Evolutionary conservation across 345 rosid species (phyloP), one percentile per base, ranked within the genome.

Genomic region (Lepidium didymum): DNA sequence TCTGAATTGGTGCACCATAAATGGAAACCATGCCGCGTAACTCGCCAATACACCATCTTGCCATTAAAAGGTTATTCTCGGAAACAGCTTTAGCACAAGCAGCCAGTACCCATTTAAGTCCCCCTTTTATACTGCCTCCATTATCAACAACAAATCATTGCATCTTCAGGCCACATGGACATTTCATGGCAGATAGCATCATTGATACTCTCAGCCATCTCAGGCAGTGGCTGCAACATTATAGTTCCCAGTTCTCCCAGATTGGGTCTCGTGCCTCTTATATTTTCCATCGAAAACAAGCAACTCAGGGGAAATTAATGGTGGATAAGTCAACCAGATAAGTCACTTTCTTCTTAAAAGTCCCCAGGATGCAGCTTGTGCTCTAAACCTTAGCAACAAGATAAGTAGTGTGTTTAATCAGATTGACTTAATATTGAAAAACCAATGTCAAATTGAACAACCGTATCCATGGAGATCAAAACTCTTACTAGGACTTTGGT

Each of bases 211-310:
- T 79, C 81, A 36, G 78, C 68, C 45, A 80, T 63, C 65, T 82
- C 85, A 37, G 85, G 79, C 7, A 62, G 10, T 42, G 75, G 75
- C 40, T 91, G 89, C 57, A 92, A 75, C 91, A 85, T 85, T 37
- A 62, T 86, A 13, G 83, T 82, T 77, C 86, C 87, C 40, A 86
- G 56, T 73, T 89, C 87, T 73, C 81, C 77, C 77, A 58, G 33
- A 47, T 47, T 47, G 23, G 44, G 35, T 54, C 52, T 67, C 6
- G 13, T 9, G 0, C 44, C 72, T 57, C 7, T 45, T 35, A 23
- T 3, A 11, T 45, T 21, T 0, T 68, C 72, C 64, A 68, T 56
- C 36, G 31, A 21, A 67, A 40, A 37, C 33, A 9, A 36, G 35
- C n/a, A 62, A 64, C 10, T 16, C 27, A 36, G 29, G 21, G 44